Conservation (phyloP, 345 rosid species). For the Pistacia atlantica region DNA sequence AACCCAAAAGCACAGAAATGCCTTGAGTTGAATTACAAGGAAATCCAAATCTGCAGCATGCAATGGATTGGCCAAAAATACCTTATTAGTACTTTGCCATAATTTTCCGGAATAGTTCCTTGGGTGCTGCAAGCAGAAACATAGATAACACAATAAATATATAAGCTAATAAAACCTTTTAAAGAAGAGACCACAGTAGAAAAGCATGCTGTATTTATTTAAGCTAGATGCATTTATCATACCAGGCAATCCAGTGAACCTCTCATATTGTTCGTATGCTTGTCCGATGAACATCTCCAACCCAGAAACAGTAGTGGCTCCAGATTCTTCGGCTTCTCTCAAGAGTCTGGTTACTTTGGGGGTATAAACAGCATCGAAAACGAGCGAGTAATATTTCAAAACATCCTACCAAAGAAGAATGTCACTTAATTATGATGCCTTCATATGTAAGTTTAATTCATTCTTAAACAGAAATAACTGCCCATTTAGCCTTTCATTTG, state of each 20-base stretch:
- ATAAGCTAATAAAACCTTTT: not conserved
- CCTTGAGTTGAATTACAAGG: not conserved
- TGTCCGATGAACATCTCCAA: slow-evolving; percentile 93
- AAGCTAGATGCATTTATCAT: slow-evolving; percentile 14
- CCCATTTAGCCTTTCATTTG: not conserved
- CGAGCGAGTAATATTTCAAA: slow-evolving; percentile 68
- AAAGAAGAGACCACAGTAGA: not conserved
- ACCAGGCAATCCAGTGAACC: slow-evolving; percentile 83
- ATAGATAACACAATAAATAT: slow-evolving; percentile 5
- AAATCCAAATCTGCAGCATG: not conserved
- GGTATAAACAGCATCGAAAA: slow-evolving; percentile 87
- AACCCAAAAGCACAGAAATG: not conserved
- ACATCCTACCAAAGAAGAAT: slow-evolving; percentile 51
- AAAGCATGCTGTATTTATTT: not conserved
- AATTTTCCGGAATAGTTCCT: slow-evolving; percentile 62
- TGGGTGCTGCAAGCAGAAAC: slow-evolving; percentile 63
- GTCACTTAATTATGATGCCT: not conserved
- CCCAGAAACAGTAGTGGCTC: slow-evolving; percentile 72
- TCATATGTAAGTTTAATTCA: not conserved
- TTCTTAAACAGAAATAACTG: not conserved
- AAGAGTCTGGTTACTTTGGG: slow-evolving; percentile 82
- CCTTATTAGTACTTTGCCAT: slow-evolving; percentile 59
- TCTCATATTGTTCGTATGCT: slow-evolving; percentile 84
- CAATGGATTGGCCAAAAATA: not conserved
- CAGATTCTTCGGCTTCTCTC: slow-evolving; percentile 81